Evolutionary conservation across 2,329 filamentous ascomycete genomes (phyloP), one percentile per base, ranked within the genome.

Genomic region (Mollisia scopiformis): DNA sequence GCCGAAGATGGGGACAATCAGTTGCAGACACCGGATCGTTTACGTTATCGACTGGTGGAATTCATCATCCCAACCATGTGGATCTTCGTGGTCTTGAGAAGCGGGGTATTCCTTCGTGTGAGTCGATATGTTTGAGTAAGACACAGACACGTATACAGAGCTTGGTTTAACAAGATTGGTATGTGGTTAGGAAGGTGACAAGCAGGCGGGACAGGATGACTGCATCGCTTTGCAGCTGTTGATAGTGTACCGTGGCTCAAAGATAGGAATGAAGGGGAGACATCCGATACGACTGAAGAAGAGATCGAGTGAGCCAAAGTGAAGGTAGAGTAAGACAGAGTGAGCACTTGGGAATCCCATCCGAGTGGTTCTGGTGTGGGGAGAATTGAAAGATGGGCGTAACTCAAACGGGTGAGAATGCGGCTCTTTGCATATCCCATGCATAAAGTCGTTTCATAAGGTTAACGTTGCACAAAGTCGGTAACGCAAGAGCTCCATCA

Each of bases 401-500:
- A 21, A 13, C 43, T 16, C 13, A 10, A 16, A 19, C 21, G 19
- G 19, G 28, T 51, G 28, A 51, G 19, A 33, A 33, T 51, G 49
- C 39, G 54, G 49, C 39, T 61, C 43, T 16, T 16, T 62, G 55
- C 49, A 62, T 50, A 62, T 30, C 25, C 25, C 41, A 21, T 55
- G 55, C 59, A 61, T 39, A 57, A 49, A n/a, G 8, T 57, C 43
- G 51, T 33, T 55, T 28, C 37, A 51, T 51, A 51, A 51, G 27
- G 27, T 56, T 37, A 35, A 49, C 23, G 21, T 39, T 56, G 54
- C 54, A 53, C 56, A 54, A 53, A 27, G 53, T 35, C 19, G 35
- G 35, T 8, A 30, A 47, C 39, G 6, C 39, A 23, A 54, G 13
- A 54, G 49, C 49, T 35, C 27, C 28, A 51, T 51, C 27, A 30